Evolutionary conservation across 1,284 basidiomycete genomes (phyloP), one percentile per base, ranked within the genome.

Genomic region (Marasmius tenuissimus): DNA sequence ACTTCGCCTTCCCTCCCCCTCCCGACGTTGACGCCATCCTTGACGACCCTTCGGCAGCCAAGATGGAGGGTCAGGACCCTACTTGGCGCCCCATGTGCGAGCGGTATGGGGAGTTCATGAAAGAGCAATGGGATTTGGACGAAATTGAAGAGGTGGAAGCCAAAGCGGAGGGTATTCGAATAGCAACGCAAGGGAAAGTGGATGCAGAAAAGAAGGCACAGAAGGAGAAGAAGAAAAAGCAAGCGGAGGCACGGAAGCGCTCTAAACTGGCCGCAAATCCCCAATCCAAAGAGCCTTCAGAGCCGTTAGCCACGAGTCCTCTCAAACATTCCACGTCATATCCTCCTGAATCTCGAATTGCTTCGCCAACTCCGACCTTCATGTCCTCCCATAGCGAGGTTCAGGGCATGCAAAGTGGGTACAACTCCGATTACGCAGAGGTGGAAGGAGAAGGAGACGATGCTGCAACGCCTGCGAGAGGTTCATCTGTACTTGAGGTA

Each of bases 1-100:
- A 90, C 56, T 98, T 97, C 71, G 83, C 84, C 1, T 92, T 84
- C 69, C 85, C 91, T 1, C 96, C 95, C 3, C 88, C 89, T 1
- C 73, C 79, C 14, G 87, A 93, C 65, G 84, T 93, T 63, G 91
- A 93, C 66, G 79, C 81, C 3, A 68, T 85, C 49, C 77, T 90
- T n/a, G 75, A 75, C 47, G 70, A 69, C 56, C 65, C 51, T 67
- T 72, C 45, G 59, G 63, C 59, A 34, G 53, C 57, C 52, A 67
- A 63, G 57, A 75, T 77, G 57, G 67, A 75, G 37, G 76, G 78
- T 57, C 37, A 69, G 55, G 65, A 73, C 59, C 76, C 76, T 16
- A 88, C 81, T 0, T 95, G 93, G 92, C 83, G 87, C 4, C 91
- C 93, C 1, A 78, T 89, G 22, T 86, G 80, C 67, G 92, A 94